Evolutionary conservation across 2,329 filamentous ascomycete species (phyloP), one percentile per base, ranked within the genome.

Genomic region (Sclerotinia sclerotiorum): DNA sequence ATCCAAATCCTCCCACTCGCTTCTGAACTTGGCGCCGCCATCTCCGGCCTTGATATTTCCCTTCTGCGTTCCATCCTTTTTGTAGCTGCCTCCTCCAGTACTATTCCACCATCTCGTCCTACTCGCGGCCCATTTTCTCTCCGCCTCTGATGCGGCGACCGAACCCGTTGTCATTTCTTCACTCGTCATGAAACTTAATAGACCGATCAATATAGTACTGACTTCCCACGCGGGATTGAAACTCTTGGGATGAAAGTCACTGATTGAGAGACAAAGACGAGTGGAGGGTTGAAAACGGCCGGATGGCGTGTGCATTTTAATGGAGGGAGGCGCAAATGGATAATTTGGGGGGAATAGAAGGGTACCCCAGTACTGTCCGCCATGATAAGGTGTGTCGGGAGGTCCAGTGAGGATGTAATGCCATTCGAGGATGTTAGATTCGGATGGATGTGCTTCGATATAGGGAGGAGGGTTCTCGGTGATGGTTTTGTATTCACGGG

Each of bases 161-260:
- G 90, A 94, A 2, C 95, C 95, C 0, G 95, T 98, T 0, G 95
- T 99, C 91, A 98, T 97, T 82, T 99, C 95, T 77, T 99, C 94
- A 73, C 92, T 93, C 2, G 94, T 98, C 95, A 99, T 99, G 81
- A 99, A 99, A 51, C 91, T 96, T 71, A 98, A 83, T 39, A 99
- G 86, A 13, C 95, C 95, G 67, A 97, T 96, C 21, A 99, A 83
- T 72, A 99, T 99, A 0, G 95, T 99, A 67, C 91, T 94, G 10
- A 99, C 95, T 77, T 97, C 94, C 95, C 95, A 99, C 0, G 95
- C 94, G 2, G 95, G 95, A 79, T 99, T 99, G 84, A 98, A 99
- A 39, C 91, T 94, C 79, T 97, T 97, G 5, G 95, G 95, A 78
- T 99, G 95, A 81, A 98, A 99, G 78, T 99, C 95, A 75, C 90